Conservation (phyloP, 768 basidiomycete species). For the Lactarius hengduanensis region DNA sequence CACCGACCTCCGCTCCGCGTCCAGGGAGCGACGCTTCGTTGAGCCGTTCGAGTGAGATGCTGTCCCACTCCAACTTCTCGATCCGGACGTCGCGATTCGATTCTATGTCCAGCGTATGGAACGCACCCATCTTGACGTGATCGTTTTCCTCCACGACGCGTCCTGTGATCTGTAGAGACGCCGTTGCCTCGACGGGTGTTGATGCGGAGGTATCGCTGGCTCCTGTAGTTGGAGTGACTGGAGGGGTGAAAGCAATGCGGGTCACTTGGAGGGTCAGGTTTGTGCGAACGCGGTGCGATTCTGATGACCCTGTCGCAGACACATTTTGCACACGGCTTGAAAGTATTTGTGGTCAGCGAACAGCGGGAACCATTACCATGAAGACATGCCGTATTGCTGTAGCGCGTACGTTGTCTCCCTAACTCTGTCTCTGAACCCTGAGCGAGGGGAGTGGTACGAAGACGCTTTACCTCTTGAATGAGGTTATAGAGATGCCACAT, state of each 20-base stretch:
- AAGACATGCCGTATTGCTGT: slow-evolving; percentile 70
- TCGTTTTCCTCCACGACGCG: slow-evolving; percentile 82
- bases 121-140: slow-evolving; percentile 89
- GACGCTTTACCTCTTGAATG: slow-evolving; percentile 61
- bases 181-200: slow-evolving; percentile 39
- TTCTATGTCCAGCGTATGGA: slow-evolving; percentile 93
- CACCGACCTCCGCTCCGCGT: slow-evolving; percentile 92
- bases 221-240: slow-evolving; percentile 49
- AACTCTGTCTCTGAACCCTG: slow-evolving; percentile 27
- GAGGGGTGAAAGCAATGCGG: slow-evolving; percentile 78
- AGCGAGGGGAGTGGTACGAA: slow-evolving; percentile 12
- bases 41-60: slow-evolving; percentile 75
- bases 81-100: slow-evolving; percentile 87
- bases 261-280: slow-evolving; percentile 82
- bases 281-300: slow-evolving; percentile 83
- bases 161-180: slow-evolving; percentile 82
- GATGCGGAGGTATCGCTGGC: slow-evolving; percentile 37
- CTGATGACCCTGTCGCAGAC: slow-evolving; percentile 90
- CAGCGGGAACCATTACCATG: background rate
- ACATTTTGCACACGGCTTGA: slow-evolving; percentile 81
- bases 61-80: slow-evolving; percentile 95
- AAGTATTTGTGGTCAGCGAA: background rate
- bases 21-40: slow-evolving; percentile 92
- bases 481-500: slow-evolving; percentile 99
- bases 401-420: slow-evolving; percentile 82